Percentiles rank a stretch among this genome's conserved stretches.
Evolutionary conservation across 768 basidiomycete genomes (phyloP).

Genomic region (Dioszegia crocea): DNA sequence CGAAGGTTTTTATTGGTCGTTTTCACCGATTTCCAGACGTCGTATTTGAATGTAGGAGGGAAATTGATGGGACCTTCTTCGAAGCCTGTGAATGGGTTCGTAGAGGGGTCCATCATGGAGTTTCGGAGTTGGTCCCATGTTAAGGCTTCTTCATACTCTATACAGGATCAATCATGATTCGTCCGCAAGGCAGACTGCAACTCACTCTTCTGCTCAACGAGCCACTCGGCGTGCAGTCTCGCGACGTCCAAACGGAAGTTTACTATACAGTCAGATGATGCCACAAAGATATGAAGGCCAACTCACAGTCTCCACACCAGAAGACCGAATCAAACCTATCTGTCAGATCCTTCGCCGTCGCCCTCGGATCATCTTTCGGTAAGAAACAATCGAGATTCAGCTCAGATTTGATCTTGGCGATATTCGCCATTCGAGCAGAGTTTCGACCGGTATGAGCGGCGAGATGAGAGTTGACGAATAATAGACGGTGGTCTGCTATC

Average conservation of each 20-base stretch:
- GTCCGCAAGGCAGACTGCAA: background rate
- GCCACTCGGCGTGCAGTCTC: conserved; percentile 88
- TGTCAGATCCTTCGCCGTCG: conserved; percentile 59
- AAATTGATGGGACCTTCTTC: conserved; percentile 75
- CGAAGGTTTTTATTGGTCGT: conserved; percentile 38
- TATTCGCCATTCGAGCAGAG: conserved; percentile 71
- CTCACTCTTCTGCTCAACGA: conserved; percentile 73
- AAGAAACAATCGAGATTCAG: conserved; percentile 76
- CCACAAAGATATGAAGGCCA: background rate
- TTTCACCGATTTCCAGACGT: conserved; percentile 48
- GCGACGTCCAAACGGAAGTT: conserved; percentile 88
- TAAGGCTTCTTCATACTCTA: conserved; percentile 79
- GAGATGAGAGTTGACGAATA: conserved; percentile 88
- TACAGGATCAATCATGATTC: conserved; percentile 1
- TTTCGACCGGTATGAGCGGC: conserved; percentile 60
- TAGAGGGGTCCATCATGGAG: conserved; percentile 62
- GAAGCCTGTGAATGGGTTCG: conserved; percentile 68
- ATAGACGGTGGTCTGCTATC: conserved; percentile 71
- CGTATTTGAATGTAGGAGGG: conserved; percentile 79
- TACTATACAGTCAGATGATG: conserved; percentile 43
- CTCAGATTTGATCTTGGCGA: conserved; percentile 82
- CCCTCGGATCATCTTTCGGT: conserved; percentile 36
- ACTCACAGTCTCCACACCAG: conserved; percentile 69
- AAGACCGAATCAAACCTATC: conserved; percentile 87
- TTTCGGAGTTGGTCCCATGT: conserved; percentile 82